Base-by-base conservation (phyloP, 345 rosid species). In the Boechera retrofracta region DNA sequence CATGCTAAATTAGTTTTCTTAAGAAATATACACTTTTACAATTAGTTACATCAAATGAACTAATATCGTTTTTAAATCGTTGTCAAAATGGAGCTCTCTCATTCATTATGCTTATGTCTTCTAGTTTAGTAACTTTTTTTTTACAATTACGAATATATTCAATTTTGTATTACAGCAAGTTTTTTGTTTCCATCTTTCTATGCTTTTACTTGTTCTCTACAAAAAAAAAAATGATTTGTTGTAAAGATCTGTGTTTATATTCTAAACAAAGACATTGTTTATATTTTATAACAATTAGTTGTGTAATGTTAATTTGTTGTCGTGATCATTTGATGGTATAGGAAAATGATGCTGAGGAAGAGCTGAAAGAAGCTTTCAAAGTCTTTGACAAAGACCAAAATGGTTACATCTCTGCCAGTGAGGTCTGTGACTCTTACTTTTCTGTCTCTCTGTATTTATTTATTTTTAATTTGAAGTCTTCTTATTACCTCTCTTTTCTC, bases 381-480 rank as follows among this genome's bases (percentile, higher is more conserved):
- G 87, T 89, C 56, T 87, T 89, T 81, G 89, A 87, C 82, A 87
- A 85, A 64, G 91, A 89, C 76, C 83, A 85, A 79, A 87, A 89
- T 78, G 94, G 94, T 57, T 86, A 64, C 56, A 86, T 89, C 38
- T 87, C 91, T 33, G 87, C 94, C 47, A 15, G 51, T 55, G 91
- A 89, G 93, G 93, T 88, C 35, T 52, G 54, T 10, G 42, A 63
- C 75, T 41, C 4, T 64, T 41, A n/a, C 48, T 28, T 42, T 5
- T 9, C 0, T 31, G 4, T 38, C 12, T 21, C 8, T 48, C 2
- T 48, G 6, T 4, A 1, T 26, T 9, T 5, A 32, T 9, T 41
- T 32, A 31, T 28, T 52, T 68, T 21, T 21, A 21, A 21, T 21
- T 21, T 21, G 24, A 21, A 21, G 24, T 21, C 24, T 21, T 21